Percentiles rank a stretch among this genome's conserved stretches.
Conservation (phyloP, 2,329 filamentous ascomycete species). For the Blastomyces percursus region DNA sequence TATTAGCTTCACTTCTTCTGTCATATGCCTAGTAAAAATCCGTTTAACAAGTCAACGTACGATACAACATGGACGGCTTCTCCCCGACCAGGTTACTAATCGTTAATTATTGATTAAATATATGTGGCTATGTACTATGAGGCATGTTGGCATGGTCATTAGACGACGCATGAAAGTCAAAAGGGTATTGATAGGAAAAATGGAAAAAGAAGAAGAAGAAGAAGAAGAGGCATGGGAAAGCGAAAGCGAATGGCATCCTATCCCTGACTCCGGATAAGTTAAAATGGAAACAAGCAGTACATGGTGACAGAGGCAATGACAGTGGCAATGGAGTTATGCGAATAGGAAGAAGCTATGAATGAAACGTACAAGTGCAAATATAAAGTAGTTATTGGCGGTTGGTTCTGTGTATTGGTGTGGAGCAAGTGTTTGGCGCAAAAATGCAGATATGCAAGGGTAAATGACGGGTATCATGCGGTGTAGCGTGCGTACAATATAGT, state of each 20-base stretch:
- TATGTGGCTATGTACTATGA: background rate
- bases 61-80: background rate
- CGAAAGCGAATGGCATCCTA: background rate
- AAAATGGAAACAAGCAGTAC: background rate
- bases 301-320: background rate
- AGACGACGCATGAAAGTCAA: slow-evolving; percentile 1
- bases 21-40: background rate
- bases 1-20: background rate
- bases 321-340: background rate
- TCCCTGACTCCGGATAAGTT: background rate
- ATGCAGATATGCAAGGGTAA: background rate
- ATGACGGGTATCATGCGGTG: background rate
- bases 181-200: background rate
- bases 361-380: background rate
- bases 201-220: background rate
- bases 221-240: background rate
- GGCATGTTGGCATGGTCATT: background rate
- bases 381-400: background rate
- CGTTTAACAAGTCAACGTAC: background rate
- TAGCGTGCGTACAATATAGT: background rate
- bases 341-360: background rate
- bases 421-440: background rate
- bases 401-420: background rate
- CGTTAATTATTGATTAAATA: background rate
- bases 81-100: background rate